These are phyloP conservation scores for Chrysophaeum taylorii DNA, from an alignment of 352 stramenopile species.

Conservation along the genomic window DNA sequence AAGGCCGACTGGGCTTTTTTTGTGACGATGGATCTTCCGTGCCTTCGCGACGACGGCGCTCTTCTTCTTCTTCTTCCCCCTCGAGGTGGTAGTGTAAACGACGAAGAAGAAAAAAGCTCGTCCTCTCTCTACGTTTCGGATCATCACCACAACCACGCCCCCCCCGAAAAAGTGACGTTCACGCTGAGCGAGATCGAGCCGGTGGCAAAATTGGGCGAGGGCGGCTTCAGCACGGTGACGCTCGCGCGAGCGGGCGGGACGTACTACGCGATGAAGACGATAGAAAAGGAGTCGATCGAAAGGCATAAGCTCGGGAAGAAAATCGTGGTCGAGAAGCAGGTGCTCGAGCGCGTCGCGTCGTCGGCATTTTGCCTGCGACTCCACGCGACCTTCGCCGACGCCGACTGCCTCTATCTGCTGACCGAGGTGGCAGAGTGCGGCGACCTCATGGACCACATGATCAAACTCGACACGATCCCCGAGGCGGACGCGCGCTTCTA, in stretches of 20 bases:
- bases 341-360: not conserved
- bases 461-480: slow-evolving; percentile 14
- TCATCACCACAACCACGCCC: no score
- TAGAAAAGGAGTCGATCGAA: not conserved
- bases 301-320: not conserved
- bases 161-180: no score
- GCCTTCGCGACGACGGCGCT: not conserved
- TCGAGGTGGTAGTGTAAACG: no score
- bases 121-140: no score
- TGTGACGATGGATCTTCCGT: not conserved
- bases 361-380: slow-evolving; percentile 17
- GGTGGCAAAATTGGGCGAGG: not conserved
- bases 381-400: slow-evolving; percentile 15
- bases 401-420: slow-evolving; percentile 20
- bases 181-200: not conserved
- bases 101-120: no score
- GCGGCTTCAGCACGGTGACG: not conserved
- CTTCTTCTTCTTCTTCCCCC: not conserved
- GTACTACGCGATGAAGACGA: not conserved
- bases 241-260: not conserved
- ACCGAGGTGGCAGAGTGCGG: slow-evolving; percentile 21
- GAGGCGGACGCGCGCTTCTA: slow-evolving; percentile 14
- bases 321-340: not conserved
- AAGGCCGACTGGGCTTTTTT: not conserved
- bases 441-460: slow-evolving; percentile 22